Evolutionary conservation across 2,329 filamentous ascomycete genomes (phyloP).

Genomic region (Colletotrichum neosansevieriae): DNA sequence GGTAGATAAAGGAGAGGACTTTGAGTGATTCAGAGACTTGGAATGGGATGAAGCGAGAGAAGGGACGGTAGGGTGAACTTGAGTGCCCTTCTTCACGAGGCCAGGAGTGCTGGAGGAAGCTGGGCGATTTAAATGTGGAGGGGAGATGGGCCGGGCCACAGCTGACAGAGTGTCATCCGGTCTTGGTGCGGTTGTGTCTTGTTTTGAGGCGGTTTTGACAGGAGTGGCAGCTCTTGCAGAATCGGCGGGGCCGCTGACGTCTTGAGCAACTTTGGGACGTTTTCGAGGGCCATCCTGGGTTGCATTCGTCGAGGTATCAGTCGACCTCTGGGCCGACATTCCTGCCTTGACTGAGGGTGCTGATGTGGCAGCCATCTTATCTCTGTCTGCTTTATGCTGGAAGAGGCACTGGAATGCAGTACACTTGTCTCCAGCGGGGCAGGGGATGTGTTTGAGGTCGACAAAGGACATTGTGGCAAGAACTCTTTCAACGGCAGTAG

Average conservation of each 20-base stretch:
- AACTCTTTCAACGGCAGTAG: slow-evolving; percentile 17
- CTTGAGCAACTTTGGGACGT: slow-evolving; percentile 45
- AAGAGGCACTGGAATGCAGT: slow-evolving; percentile 65
- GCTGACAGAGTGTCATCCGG: slow-evolving; percentile 43
- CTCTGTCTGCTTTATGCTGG: slow-evolving; percentile 55
- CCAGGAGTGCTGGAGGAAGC: not conserved
- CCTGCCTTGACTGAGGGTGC: slow-evolving; percentile 28
- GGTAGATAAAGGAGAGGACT: slow-evolving; percentile 33
- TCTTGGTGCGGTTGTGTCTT: slow-evolving; percentile 32
- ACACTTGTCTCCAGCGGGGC: slow-evolving; percentile 61
- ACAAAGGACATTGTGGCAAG: slow-evolving; percentile 41
- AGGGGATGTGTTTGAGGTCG: slow-evolving; percentile 61
- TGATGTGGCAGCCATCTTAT: slow-evolving; percentile 38
- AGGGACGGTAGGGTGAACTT: slow-evolving; percentile 12
- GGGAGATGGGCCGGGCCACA: slow-evolving; percentile 49
- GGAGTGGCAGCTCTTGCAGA: slow-evolving; percentile 30
- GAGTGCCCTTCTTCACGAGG: slow-evolving; percentile 15
- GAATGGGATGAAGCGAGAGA: slow-evolving; percentile 30
- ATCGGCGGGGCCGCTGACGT: slow-evolving; percentile 34
- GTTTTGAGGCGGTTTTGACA: slow-evolving; percentile 41
- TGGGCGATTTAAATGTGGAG: slow-evolving; percentile 47
- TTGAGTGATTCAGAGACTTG: slow-evolving; percentile 29
- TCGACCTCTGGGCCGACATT: slow-evolving; percentile 33
- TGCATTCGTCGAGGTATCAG: slow-evolving; percentile 35
- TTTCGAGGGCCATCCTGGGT: slow-evolving; percentile 50